Base-by-base conservation (phyloP, 805 yeast species). In the Priceomyces medius region DNA sequence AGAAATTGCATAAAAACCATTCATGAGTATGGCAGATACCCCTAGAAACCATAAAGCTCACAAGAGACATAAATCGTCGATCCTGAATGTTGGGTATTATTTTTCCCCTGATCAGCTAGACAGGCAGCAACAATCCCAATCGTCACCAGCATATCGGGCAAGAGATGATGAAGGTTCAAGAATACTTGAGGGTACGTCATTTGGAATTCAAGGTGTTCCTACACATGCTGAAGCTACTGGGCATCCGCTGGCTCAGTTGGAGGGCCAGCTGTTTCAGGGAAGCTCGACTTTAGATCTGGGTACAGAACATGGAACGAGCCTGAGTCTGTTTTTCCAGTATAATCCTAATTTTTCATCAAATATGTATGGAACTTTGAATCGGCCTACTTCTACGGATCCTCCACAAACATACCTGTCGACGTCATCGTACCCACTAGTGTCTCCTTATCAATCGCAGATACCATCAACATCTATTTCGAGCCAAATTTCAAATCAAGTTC, bases 51-150 rank as follows among this genome's bases (percentile, higher is more conserved):
- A 45, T 34, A 48, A 52, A 39, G 41, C 61, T 13, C 71, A 65
- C 48, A 65, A 65, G 47, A 68, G 71, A 40, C 70, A 64, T 53
- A 65, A 65, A 44, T 61, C 66, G 42, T 61, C 64, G 17, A 35
- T 59, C 18, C 62, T 55, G 63, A 61, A 55, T 47, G 47, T 54
- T 7, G 58, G 60, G 24, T 63, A 58, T 44, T 64, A 59, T 45
- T 59, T 56, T 43, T 49, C 50, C 4, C 37, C 42, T 17, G 37
- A 39, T 9, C 20, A 31, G 20, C 14, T 24, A 8, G 38, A 35
- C 13, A 18, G 29, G 8, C 38, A 35, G 28, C 23, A 32, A 20
- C 23, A 32, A 9, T 18, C 24, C 17, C 35, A 32, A 18, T 32
- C 35, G n/a, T 19, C 35, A 3, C 26, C 21, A 17, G 38, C 38